Conservation (phyloP, 2,329 filamentous ascomycete species). For the Aspergillus sojae region DNA sequence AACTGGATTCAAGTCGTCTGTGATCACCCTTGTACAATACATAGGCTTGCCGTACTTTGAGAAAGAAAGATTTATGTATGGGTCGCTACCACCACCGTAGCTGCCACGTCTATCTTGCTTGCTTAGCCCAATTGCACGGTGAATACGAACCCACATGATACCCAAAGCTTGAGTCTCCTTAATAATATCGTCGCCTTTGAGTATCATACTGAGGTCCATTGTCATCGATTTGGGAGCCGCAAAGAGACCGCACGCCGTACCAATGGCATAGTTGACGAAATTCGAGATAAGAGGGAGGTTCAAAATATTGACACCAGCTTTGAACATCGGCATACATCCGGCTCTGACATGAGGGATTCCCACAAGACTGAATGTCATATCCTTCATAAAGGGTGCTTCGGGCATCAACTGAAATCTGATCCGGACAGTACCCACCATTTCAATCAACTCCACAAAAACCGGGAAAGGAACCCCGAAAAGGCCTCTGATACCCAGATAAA, state of each 20-base stretch:
- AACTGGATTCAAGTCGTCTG: conserved; percentile 88
- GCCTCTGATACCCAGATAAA: conserved; percentile 88
- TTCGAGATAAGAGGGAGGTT: conserved; percentile 92
- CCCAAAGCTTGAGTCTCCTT: conserved; percentile 84
- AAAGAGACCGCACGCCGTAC: conserved; percentile 83
- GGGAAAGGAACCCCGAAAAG: conserved; percentile 86
- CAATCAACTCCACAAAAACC: conserved; percentile 85
- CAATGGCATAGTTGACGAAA: conserved; percentile 95
- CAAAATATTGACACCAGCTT: conserved; percentile 84
- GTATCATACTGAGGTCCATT: conserved; percentile 84
- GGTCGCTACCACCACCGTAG: conserved; percentile 84
- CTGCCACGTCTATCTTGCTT: conserved; percentile 87
- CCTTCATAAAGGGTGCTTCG: conserved; percentile 89
- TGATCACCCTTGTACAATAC: conserved; percentile 95
- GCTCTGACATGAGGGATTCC: conserved; percentile 87
- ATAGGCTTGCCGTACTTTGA: conserved; percentile 97
- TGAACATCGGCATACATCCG: conserved; percentile 89
- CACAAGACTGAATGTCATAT: conserved; percentile 90
- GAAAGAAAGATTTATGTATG: conserved; percentile 92
- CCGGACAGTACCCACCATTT: conserved; percentile 85
- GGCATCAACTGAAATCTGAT: conserved; percentile 83
- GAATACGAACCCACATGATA: conserved; percentile 89
- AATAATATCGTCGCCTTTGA: conserved; percentile 87
- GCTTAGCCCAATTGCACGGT: conserved; percentile 82
- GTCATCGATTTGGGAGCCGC: conserved; percentile 94